These are phyloP conservation scores for Paxillus involutus DNA, from an alignment of 768 basidiomycete genomes.

Conservation along the genomic window DNA sequence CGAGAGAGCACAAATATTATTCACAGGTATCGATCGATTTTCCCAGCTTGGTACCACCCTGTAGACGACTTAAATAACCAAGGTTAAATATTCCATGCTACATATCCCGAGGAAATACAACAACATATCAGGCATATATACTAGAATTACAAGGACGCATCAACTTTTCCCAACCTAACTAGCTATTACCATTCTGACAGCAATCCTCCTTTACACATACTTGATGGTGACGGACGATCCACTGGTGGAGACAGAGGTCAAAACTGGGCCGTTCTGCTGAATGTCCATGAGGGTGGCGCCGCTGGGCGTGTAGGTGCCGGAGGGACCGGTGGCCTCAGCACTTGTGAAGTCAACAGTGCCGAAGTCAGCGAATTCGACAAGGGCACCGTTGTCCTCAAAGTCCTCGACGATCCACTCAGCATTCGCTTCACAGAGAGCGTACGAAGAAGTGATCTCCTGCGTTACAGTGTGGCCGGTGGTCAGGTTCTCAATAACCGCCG, in stretches of 20 bases:
- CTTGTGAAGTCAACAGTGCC: conserved; percentile 17
- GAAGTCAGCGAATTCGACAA: conserved; percentile 17
- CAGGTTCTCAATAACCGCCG: conserved; percentile 17
- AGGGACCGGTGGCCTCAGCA: conserved; percentile 9
- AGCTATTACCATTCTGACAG: background rate
- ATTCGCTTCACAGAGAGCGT: conserved; percentile 14
- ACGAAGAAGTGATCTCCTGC: conserved; percentile 7
- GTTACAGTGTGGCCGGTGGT: conserved; percentile 10
- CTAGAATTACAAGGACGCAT: background rate
- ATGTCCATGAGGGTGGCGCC: conserved; percentile 14
- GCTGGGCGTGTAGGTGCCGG: conserved; percentile 4
- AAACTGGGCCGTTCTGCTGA: conserved; percentile 1
- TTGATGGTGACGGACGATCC: conserved; percentile 1
- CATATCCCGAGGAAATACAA: background rate
- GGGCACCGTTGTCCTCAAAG: background rate
- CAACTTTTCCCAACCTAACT: background rate
- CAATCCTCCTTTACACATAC: conserved; percentile 2
- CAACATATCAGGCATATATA: background rate
- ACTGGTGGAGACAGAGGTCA: conserved; percentile 12
- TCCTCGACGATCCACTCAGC: conserved; percentile 28
- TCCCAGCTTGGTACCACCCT: no score
- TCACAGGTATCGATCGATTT: no score
- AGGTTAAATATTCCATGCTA: no score
- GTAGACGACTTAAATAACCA: no score
- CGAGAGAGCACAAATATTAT: no score